Evolutionary conservation across 2,329 filamentous ascomycete genomes (phyloP).

Genomic region (Tolypocladium nubicola): DNA sequence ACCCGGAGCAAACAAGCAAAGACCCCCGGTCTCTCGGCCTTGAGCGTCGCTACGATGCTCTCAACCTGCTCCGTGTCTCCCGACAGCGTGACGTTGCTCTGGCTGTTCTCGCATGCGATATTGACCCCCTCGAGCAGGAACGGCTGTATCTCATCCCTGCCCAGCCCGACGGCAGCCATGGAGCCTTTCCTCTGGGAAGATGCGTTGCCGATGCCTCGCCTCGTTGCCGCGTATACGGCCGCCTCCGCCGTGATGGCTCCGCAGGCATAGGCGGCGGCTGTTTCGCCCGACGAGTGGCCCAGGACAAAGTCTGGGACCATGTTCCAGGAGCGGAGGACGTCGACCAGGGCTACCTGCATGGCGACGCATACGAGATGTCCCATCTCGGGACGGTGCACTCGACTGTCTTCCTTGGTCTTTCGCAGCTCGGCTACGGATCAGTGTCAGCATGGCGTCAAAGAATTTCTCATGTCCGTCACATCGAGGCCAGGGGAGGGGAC

Average conservation of each 20-base stretch:
- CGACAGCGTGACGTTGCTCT: background rate
- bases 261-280: constrained; percentile 31
- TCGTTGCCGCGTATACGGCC: constrained; percentile 19
- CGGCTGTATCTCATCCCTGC: constrained; percentile 11
- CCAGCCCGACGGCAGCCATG: constrained; percentile 18
- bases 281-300: constrained; percentile 33
- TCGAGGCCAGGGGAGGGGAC: no score
- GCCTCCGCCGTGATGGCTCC: constrained; percentile 13
- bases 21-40: constrained; percentile 13
- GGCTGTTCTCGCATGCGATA: background rate
- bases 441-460: no score
- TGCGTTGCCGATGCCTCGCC: constrained; percentile 11
- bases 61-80: background rate
- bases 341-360: constrained; percentile 31
- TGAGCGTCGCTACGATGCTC: background rate
- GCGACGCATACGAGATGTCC: constrained; percentile 31
- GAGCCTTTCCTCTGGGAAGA: background rate
- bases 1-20: constrained; percentile 23
- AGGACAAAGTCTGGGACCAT: constrained; percentile 23
- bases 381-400: constrained; percentile 18
- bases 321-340: constrained; percentile 20
- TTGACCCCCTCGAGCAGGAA: constrained; percentile 7
- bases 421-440: constrained; percentile 1
- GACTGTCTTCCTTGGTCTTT: constrained; percentile 3
- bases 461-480: no score